phyloP scores from a whole-genome alignment of 495 filamentous ascomycete species.

The Penicillium ochrochloron region DNA sequence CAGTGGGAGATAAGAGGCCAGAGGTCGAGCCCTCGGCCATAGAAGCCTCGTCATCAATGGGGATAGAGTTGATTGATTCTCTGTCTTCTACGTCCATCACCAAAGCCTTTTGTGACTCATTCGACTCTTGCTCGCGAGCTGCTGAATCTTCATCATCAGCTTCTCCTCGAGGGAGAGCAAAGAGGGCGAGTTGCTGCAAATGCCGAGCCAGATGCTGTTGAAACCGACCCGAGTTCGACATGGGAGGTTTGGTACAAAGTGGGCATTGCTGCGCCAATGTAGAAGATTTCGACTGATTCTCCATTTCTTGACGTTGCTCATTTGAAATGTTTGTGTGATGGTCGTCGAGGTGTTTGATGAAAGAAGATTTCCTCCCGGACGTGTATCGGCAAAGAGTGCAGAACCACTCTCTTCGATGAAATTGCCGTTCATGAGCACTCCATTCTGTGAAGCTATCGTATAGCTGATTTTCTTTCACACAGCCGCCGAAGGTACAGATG shows the following conservation, averaged over 20 bases:
- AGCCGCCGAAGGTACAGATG: not conserved
- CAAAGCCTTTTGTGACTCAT: not conserved
- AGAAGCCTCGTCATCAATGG: not conserved
- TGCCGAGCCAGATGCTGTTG: conserved; percentile 2
- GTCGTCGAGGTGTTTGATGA: not conserved
- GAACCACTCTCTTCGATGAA: conserved; percentile 1
- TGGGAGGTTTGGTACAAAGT: not conserved
- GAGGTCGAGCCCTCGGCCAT: not conserved
- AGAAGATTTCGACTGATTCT: not conserved
- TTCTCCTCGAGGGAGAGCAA: not conserved
- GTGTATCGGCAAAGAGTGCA: not conserved
- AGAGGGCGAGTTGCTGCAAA: not conserved
- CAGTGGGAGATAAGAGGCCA: not conserved
- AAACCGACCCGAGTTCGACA: not conserved
- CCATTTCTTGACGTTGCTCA: not conserved
- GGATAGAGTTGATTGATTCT: not conserved
- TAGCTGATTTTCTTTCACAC: not conserved
- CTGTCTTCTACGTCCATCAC: not conserved
- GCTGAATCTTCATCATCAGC: not conserved
- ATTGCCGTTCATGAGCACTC: not conserved
- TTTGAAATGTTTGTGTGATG: not conserved
- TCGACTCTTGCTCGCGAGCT: not conserved
- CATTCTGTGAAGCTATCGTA: conserved; percentile 1
- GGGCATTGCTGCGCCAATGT: not conserved
- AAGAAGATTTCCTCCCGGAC: not conserved